These are phyloP conservation scores for Niebla homalea DNA, from an alignment of 495 filamentous ascomycete species.

Conservation along the genomic window DNA sequence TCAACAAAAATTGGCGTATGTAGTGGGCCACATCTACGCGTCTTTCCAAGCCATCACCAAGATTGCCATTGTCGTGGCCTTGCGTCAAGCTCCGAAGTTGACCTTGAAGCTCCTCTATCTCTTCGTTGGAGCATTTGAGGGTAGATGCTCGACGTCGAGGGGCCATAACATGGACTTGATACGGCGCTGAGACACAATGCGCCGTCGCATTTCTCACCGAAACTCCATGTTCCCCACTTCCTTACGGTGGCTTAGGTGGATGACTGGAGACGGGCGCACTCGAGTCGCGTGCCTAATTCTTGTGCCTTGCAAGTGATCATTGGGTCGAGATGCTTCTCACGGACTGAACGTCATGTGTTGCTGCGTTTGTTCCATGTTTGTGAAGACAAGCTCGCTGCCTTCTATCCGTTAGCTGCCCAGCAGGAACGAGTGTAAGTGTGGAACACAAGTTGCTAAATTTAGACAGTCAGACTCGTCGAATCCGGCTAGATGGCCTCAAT, in stretches of 20 bases:
- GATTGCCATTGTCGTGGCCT: not conserved
- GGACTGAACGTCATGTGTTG: no score
- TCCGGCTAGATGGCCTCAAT: no score
- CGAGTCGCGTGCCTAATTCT: slow-evolving; percentile 12
- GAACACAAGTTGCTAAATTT: no score
- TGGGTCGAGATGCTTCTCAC: not conserved
- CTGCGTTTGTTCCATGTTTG: no score
- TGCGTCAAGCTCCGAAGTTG: slow-evolving; percentile 6
- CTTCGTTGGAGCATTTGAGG: slow-evolving; percentile 8
- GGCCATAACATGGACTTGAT: not conserved
- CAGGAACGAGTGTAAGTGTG: no score
- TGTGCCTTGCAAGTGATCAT: slow-evolving; percentile 3
- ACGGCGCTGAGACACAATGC: not conserved
- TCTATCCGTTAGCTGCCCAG: no score
- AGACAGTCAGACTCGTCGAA: no score
- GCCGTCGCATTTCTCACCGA: not conserved
- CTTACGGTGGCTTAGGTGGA: not conserved
- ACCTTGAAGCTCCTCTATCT: slow-evolving; percentile 9
- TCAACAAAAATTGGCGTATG: slow-evolving; percentile 45
- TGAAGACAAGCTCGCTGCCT: no score
- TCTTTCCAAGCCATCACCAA: not conserved
- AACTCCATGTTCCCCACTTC: no score
- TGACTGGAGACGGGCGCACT: not conserved
- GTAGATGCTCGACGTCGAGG: slow-evolving; percentile 7
- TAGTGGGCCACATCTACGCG: slow-evolving; percentile 10